Evolutionary conservation across 169 alveolate genomes (phyloP).

Genomic region (Plasmodium falciparum): DNA sequence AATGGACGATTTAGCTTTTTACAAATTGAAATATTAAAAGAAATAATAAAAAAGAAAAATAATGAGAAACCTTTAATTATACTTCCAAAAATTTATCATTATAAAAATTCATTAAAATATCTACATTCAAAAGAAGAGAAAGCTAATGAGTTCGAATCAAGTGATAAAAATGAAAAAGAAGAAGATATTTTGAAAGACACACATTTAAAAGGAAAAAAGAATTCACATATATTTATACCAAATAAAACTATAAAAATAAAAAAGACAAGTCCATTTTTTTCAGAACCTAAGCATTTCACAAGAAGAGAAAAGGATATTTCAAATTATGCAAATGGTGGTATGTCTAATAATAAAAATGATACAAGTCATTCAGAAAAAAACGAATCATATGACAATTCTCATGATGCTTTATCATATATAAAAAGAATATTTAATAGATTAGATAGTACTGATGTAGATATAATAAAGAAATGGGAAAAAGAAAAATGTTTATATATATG

Average conservation of each 20-base stretch:
- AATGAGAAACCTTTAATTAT: conserved; percentile 70
- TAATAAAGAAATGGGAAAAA: conserved; percentile 66
- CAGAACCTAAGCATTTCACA: background rate
- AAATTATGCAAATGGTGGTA: background rate
- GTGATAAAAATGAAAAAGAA: too few relatives aligned
- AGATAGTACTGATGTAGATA: conserved; percentile 52
- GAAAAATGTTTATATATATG: conserved; percentile 66
- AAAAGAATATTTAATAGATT: conserved; percentile 53
- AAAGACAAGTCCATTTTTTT: background rate
- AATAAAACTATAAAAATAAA: conserved; percentile 60
- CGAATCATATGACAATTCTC: background rate
- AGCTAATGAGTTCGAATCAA: background rate
- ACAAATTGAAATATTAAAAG: conserved; percentile 67
- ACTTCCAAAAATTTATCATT: conserved; percentile 68
- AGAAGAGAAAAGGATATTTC: background rate
- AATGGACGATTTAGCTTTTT: conserved; percentile 65
- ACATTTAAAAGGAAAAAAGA: too few relatives aligned
- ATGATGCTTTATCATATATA: conserved; percentile 10
- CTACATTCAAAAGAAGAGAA: background rate
- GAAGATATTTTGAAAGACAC: too few relatives aligned
- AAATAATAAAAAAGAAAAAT: conserved; percentile 60
- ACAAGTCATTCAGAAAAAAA: background rate
- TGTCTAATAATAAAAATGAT: background rate
- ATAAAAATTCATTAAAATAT: conserved; percentile 56
- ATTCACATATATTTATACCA: conserved; percentile 32